Base-by-base conservation (phyloP, 2,329 filamentous ascomycete genomes). In the Nectriaceae sp. region DNA sequence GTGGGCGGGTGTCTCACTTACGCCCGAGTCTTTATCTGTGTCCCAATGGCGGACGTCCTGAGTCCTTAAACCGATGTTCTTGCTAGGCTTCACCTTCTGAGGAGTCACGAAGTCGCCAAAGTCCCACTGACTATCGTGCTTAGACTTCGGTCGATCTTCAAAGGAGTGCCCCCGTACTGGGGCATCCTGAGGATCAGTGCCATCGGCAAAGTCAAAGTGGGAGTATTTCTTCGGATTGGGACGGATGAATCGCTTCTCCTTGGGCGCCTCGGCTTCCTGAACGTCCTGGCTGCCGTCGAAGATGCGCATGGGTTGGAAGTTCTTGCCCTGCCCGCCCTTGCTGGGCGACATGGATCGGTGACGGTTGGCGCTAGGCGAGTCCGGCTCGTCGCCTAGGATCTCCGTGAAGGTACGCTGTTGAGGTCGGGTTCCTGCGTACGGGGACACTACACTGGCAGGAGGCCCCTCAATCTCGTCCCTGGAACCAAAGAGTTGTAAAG, bases 81-180 rank as follows among this genome's bases (percentile, higher is more conserved):
- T 88, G 39, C 77, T 73, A 4, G 80, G 77, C 40, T 82, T 75
- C 21, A 72, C 57, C 76, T 96, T 96, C 56, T 87, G 80, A 0
- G 93, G 93, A 1, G 92, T 96, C 15, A 76, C 75, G 61, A 96
- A 96, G 70, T 96, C 91, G 52, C 90, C 83, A 69, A 97, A 97
- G 41, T 84, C 84, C 91, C 93, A 97, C 53, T 89, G 86, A 55
- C 84, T 84, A 50, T 78, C 75, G 65, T 90, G 85, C 72, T 88
- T 89, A 46, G 77, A 75, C 63, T 78, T 79, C 52, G 72, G 68
- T 20, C 66, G 66, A 44, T 77, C 68, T 18, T 76, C 67, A 19
- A 70, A 64, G 3, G 70, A 57, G 6, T 70, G 59, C 43, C 67
- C 72, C n/a, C 73, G 65, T 54, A 73, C 63, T 13, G 76, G 72